phyloP scores from a whole-genome alignment of 2,329 filamentous ascomycete genomes.

The Allantophomopsis cytisporea region DNA sequence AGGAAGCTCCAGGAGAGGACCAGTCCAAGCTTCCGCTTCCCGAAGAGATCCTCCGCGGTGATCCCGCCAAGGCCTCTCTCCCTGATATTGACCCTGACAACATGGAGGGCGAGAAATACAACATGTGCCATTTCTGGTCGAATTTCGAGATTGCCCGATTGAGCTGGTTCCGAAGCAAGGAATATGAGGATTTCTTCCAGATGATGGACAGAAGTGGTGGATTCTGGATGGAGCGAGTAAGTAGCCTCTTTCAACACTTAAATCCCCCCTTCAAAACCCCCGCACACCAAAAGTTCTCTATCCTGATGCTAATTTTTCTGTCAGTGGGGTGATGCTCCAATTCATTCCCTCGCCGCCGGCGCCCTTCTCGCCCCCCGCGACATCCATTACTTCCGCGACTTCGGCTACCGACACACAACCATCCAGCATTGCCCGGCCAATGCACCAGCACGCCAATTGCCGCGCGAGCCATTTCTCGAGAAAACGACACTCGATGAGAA shows the following conservation, averaged over 20 bases:
- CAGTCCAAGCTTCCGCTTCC: slow-evolving; percentile 56
- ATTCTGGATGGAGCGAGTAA: slow-evolving; percentile 97
- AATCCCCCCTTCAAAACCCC: neutral
- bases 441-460: slow-evolving; percentile 75
- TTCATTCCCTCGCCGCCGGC: slow-evolving; percentile 92
- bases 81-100: slow-evolving; percentile 77
- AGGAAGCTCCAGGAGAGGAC: slow-evolving; percentile 44
- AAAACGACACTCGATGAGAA: slow-evolving; percentile 69
- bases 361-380: slow-evolving; percentile 69
- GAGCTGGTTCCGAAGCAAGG: slow-evolving; percentile 93
- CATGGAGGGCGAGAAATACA: slow-evolving; percentile 97
- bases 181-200: slow-evolving; percentile 95
- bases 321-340: slow-evolving; percentile 96
- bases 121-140: slow-evolving; percentile 99
- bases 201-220: slow-evolving; percentile 98
- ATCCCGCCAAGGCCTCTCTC: slow-evolving; percentile 56
- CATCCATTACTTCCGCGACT: slow-evolving; percentile 98
- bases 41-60: slow-evolving; percentile 67
- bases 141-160: slow-evolving; percentile 97
- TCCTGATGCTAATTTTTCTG: slow-evolving; percentile 20
- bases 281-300: slow-evolving; percentile 1
- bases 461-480: slow-evolving; percentile 69
- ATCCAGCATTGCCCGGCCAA: slow-evolving; percentile 98
- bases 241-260: slow-evolving; percentile 12
- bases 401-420: slow-evolving; percentile 95